phyloP scores from a whole-genome alignment of 371 early-diverging fungal genomes.

The Entomophthora muscae region DNA sequence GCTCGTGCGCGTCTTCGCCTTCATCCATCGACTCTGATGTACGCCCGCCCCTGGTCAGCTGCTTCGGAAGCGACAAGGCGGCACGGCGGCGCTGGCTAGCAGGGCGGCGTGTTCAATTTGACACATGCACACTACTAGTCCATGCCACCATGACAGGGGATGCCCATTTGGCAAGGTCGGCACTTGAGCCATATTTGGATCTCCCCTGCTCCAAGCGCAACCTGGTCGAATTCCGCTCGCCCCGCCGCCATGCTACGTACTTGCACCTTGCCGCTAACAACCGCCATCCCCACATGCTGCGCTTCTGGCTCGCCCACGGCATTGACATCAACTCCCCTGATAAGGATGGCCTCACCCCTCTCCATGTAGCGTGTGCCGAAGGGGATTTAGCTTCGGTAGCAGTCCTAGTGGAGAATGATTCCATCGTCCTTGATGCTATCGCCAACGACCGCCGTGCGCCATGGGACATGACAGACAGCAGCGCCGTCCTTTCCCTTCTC shows the following conservation, averaged over 20 bases:
- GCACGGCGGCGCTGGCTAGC: constrained; percentile 1
- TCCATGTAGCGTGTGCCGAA: constrained; percentile 43
- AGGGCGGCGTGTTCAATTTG: constrained; percentile 17
- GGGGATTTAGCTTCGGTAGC: constrained; percentile 27
- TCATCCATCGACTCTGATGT: neutral
- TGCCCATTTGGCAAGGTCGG: constrained; percentile 9
- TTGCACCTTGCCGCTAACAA: constrained; percentile 34
- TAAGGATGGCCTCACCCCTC: constrained; percentile 37
- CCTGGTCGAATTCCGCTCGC: constrained; percentile 11
- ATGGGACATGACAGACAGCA: neutral
- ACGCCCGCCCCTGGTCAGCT: neutral
- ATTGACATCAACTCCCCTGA: constrained; percentile 26
- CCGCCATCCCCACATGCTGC: constrained; percentile 23
- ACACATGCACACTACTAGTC: constrained; percentile 16
- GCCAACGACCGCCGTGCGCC: neutral
- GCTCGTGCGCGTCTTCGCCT: neutral
- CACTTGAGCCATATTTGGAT: constrained; percentile 6
- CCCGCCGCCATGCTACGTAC: constrained; percentile 21
- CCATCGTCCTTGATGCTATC: neutral
- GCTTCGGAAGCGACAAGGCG: constrained; percentile 6
- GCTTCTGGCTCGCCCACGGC: constrained; percentile 18
- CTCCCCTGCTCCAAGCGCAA: neutral
- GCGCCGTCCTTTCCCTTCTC: neutral
- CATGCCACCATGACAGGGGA: constrained; percentile 19
- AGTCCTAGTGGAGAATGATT: constrained; percentile 13